Conservation (phyloP, 345 rosid species). For the Arabidopsis thaliana region DNA sequence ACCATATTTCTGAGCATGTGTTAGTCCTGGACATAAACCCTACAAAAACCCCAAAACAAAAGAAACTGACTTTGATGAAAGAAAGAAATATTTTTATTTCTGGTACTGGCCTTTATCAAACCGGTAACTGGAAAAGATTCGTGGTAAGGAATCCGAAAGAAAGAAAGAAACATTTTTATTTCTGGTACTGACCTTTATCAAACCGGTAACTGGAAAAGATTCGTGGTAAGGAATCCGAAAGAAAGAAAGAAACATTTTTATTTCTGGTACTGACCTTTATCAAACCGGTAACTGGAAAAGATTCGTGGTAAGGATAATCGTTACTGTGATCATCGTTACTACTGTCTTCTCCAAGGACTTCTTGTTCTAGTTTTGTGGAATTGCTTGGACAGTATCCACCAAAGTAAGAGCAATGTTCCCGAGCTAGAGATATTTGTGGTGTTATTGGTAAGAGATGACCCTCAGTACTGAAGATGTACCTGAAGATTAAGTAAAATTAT, state of each 20-base stretch:
- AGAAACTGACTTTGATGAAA: background rate
- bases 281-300: conserved; percentile 63
- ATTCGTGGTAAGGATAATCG: conserved; percentile 51
- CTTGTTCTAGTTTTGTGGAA: conserved; percentile 47
- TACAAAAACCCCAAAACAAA: conserved; percentile 40
- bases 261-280: conserved; percentile 75
- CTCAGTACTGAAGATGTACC: conserved; percentile 92
- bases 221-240: conserved; percentile 39
- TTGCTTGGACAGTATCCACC: conserved; percentile 75
- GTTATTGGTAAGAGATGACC: conserved; percentile 90
- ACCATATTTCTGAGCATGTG: conserved; percentile 84
- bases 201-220: conserved; percentile 62
- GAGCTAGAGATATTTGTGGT: conserved; percentile 83
- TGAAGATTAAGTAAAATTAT: conserved; percentile 30
- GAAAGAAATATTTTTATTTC: background rate
- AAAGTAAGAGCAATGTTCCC: conserved; percentile 86
- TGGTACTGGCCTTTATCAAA: conserved; percentile 69
- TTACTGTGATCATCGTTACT: conserved; percentile 47
- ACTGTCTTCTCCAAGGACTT: conserved; percentile 39
- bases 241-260: background rate
- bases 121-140: conserved; percentile 64
- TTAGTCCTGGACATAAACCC: conserved; percentile 87
- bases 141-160: conserved; percentile 32
- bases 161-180: background rate
- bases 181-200: conserved; percentile 68